A percentile compares a stretch with the other conserved stretches of the same genome.
Conservation (phyloP, 1,284 basidiomycete genomes). For the Sanghuangporus sanghuang region DNA sequence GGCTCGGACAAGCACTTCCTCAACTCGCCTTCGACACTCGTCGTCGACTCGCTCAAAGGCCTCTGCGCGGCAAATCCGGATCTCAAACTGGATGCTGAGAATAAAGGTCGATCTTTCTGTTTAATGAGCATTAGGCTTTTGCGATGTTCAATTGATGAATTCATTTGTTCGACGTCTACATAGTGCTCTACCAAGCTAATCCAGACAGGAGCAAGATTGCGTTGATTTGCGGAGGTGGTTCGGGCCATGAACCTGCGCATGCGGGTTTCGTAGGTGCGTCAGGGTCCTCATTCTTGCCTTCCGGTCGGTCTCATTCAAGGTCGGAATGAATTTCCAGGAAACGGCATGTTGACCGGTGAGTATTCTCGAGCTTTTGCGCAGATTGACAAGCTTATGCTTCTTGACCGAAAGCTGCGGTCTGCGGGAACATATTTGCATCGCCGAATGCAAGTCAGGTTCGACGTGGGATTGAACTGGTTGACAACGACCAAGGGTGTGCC, state of each 20-base stretch:
- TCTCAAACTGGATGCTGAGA: slow-evolving; percentile 58
- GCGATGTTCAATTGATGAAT: not conserved
- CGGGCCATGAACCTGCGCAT: slow-evolving; percentile 88
- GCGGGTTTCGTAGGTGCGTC: slow-evolving; percentile 69
- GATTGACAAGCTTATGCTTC: not conserved
- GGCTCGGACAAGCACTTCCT: slow-evolving; percentile 66
- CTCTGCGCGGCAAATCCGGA: slow-evolving; percentile 68
- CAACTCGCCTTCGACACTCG: slow-evolving; percentile 64
- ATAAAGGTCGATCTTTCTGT: slow-evolving; percentile 42
- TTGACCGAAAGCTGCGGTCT: slow-evolving; percentile 61
- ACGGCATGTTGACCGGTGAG: slow-evolving; percentile 73
- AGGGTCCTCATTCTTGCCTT: not conserved
- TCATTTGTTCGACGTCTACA: not conserved
- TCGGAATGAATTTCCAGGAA: slow-evolving; percentile 38
- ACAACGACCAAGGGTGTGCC: slow-evolving; percentile 69
- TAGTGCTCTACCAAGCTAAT: slow-evolving; percentile 59
- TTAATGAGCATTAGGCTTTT: not conserved
- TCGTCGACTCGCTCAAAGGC: slow-evolving; percentile 73
- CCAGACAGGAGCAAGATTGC: slow-evolving; percentile 67
- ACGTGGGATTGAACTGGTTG: slow-evolving; percentile 73
- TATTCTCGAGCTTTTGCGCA: not conserved
- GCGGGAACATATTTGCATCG: slow-evolving; percentile 84
- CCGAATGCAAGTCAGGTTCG: slow-evolving; percentile 82
- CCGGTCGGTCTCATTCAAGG: not conserved
- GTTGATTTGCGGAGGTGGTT: slow-evolving; percentile 85